Evolutionary conservation across 2,329 filamentous ascomycete genomes (phyloP).

Genomic region (Bertia moriformis): DNA sequence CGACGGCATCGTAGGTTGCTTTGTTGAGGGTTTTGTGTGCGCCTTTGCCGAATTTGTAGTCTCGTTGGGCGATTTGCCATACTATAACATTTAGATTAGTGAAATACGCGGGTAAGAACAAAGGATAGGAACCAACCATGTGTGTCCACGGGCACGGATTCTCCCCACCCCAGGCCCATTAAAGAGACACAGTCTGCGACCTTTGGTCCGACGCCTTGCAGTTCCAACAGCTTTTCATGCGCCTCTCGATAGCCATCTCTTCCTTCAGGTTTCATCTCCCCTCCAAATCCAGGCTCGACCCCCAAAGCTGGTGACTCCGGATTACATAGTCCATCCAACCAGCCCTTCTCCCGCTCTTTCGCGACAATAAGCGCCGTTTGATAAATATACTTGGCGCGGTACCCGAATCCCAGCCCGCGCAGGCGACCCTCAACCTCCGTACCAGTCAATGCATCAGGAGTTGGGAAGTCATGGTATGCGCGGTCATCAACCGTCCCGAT

Average conservation of each 20-base stretch:
- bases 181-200: slow-evolving; percentile 93
- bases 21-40: slow-evolving; percentile 75
- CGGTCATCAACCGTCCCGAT: slow-evolving; percentile 57
- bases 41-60: slow-evolving; percentile 75
- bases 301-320: slow-evolving; percentile 52
- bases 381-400: slow-evolving; percentile 82
- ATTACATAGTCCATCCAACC: slow-evolving; percentile 69
- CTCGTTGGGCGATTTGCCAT: slow-evolving; percentile 92
- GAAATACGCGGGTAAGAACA: too few relatives aligned
- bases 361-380: slow-evolving; percentile 68
- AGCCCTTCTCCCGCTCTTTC: slow-evolving; percentile 49
- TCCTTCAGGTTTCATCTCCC: slow-evolving; percentile 12
- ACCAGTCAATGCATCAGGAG: slow-evolving; percentile 57
- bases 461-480: slow-evolving; percentile 76
- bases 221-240: slow-evolving; percentile 61
- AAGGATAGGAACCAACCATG: slow-evolving; percentile 32
- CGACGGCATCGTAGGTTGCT: slow-evolving; percentile 75
- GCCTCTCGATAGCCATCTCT: slow-evolving; percentile 59
- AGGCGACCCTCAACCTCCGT: slow-evolving; percentile 67
- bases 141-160: slow-evolving; percentile 89
- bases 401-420: slow-evolving; percentile 78
- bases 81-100: slow-evolving; percentile 32
- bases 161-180: slow-evolving; percentile 91
- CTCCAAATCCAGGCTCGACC: slow-evolving; percentile 23
- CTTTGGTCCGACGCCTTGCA: slow-evolving; percentile 88